Evolutionary conservation across 2,329 filamentous ascomycete species (phyloP), one percentile per base, ranked within the genome.

Genomic region (Diaporthe sp.): DNA sequence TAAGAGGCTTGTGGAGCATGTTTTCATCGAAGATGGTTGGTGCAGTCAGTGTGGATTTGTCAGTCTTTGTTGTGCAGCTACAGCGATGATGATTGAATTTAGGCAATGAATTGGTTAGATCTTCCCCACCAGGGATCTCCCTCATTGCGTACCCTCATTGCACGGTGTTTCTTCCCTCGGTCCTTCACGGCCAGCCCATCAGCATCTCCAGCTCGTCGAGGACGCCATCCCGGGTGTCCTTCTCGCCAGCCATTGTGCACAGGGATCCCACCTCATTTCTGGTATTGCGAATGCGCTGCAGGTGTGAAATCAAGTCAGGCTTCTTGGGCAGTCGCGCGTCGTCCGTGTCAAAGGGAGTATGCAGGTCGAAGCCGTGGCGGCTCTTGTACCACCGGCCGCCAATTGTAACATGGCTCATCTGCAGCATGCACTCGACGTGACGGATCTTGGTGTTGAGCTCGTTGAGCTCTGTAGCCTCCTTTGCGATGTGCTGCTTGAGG

Each of bases 21-120:
- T n/a, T 10, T 4, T 2, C n/a, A n/a, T n/a, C n/a, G n/a, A n/a
- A 4, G 8, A 38, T 25, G 10, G 30, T 12, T 1, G 13, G 30
- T 4, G 4, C 0, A n/a, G n/a, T n/a, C 0, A 19, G 55, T 22
- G 19, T 1, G n/a, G n/a, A 35, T 4, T 19, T 33, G 3, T 3
- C n/a, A 0, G 13, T 25, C 4, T 38, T 28, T 19, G 9, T 28
- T 67, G 8, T 50, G 13, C n/a, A 10, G 3, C 38, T 25, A 12
- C 3, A 52, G 45, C 45, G 30, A 25, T 67, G 22, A 9, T 3
- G 4, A n/a, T 19, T 45, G 50, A 54, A 13, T 15, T 54, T 54
- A 12, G 28, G 1, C 28, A 25, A 8, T 19, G 42, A 45, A 8
- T 45, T 0, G 19, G 15, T 42, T 17, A 6, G 15, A 42, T 17